Base-by-base conservation (phyloP, 805 yeast species). In the Teunomyces barrocoloradensis region DNA sequence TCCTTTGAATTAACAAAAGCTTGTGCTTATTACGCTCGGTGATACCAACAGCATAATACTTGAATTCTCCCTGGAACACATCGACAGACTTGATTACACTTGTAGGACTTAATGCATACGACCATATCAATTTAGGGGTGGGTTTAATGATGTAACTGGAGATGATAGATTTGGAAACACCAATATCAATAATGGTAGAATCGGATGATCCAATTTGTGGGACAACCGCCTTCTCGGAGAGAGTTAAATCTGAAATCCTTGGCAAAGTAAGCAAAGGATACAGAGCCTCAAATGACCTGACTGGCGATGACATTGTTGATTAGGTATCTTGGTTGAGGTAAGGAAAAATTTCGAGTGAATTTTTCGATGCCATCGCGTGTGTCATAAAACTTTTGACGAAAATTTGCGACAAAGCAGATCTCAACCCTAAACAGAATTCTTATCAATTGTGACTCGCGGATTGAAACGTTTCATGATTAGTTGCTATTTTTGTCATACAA, bases 91-190 rank as follows among this genome's bases (percentile, higher is more conserved):
- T 72, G 17, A 78, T 74, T 2, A 64, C 49, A 15, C 76, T 64
- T 23, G 70, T 66, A 5, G 84, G 84, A 15, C 80, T 69, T 41
- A 80, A 65, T 17, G 84, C 75, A 55, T 71, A 68, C 3, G 82
- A 75, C 84, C 84, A 79, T 34, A 73, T 64, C 60, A 80, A 63
- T 50, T 74, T 78, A n/a, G 85, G 85, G 11, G 81, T 71, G 13
- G 85, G 85, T 54, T 71, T 75, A 44, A 78, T 72, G 30, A 79
- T 65, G 55, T 74, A 78, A 32, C 78, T 71, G 27, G 81, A 77
- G 35, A 80, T 66, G 53, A 71, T 73, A 33, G 82, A 79, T 43
- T 79, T 81, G 48, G 80, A 74, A 40, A 79, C 71, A n/a, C 79
- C 82, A 42, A 80, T 54, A 55, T 79, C 82, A 49, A 80, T 66